These are phyloP conservation scores for Penicillium concentricum DNA, from an alignment of 2,329 filamentous ascomycete genomes.

Conservation along the genomic window DNA sequence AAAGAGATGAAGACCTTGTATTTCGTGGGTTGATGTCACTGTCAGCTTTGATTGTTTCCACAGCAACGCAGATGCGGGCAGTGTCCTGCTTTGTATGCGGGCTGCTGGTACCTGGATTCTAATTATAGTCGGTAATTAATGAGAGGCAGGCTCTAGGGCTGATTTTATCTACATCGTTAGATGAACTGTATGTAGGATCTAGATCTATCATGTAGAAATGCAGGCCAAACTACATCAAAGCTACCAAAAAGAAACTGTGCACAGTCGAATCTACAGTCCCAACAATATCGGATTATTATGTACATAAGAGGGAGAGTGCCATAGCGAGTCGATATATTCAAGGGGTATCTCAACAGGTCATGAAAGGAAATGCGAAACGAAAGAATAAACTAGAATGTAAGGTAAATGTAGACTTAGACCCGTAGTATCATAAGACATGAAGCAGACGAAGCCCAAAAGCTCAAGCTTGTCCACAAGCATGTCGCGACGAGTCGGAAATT, in stretches of 20 bases:
- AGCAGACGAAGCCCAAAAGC: constrained; percentile 10
- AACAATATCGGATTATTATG: constrained; percentile 34
- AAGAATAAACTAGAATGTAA: constrained; percentile 17
- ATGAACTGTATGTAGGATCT: not conserved
- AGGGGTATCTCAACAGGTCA: constrained; percentile 40
- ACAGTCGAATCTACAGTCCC: constrained; percentile 29
- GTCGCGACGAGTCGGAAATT: not conserved
- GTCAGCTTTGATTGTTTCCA: constrained; percentile 24
- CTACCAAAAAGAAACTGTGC: constrained; percentile 9
- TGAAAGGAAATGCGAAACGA: constrained; percentile 17
- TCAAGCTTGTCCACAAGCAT: not conserved
- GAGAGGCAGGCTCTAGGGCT: not conserved
- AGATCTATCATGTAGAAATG: not conserved
- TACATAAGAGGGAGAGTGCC: constrained; percentile 33
- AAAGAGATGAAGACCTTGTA: not conserved
- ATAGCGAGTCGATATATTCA: constrained; percentile 35
- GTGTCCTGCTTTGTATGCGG: not conserved
- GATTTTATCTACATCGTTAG: not conserved
- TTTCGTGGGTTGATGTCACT: not conserved
- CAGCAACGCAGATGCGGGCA: constrained; percentile 19
- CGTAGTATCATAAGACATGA: constrained; percentile 25
- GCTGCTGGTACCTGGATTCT: not conserved
- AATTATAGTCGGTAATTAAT: not conserved
- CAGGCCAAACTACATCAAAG: not conserved
- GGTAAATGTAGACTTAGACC: constrained; percentile 19